Evolutionary conservation across 1,284 basidiomycete genomes (phyloP), one percentile per base, ranked within the genome.

Genomic region (Malassezia arunalokei): DNA sequence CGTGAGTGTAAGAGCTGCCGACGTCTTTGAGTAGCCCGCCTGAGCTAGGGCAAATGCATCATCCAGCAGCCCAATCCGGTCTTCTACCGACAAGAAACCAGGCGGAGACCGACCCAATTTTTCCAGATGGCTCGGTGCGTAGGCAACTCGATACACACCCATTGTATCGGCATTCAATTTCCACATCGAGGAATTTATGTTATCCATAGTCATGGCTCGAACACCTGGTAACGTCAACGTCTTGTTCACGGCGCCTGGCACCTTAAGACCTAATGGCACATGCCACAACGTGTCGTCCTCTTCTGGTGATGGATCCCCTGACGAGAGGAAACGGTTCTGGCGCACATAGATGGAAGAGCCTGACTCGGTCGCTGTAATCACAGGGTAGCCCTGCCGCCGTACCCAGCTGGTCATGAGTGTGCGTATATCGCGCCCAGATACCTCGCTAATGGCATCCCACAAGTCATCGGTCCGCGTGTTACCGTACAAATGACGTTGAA

Each of bases 401-500:
- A 91, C 84, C 92, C 91, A 98, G 71, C 85, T 85, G 57, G 86
- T 80, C 87, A 96, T 92, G 65, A 96, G 79, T 51, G 79, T 78
- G 11, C 83, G 78, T 42, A 95, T 81, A 63, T 95, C 83, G 33
- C 83, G 69, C 12, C 83, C 85, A 38, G 85, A 86, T 2, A 88
- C 82, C 65, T 82, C 79, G 49, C 81, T 78, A 60, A 96, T 87
- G 20, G 87, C 90, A 46, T 83, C 78, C 88, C 90, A 96, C 1
- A 98, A 79, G 68, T 96, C 87, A 54, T 80, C 80, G 12, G 89
- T 91, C 49, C 85, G 82, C 43, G 83, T 86, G 74, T 89, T 95
- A 33, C 80, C 82, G 74, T 86, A 94, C 11, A 83, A 74, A 66
- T 84, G 82, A 65, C 85, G 64, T 78, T 92, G 92, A 63, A 96